Conservation (phyloP, 257 asterid genomes). For the Catharanthus roseus region DNA sequence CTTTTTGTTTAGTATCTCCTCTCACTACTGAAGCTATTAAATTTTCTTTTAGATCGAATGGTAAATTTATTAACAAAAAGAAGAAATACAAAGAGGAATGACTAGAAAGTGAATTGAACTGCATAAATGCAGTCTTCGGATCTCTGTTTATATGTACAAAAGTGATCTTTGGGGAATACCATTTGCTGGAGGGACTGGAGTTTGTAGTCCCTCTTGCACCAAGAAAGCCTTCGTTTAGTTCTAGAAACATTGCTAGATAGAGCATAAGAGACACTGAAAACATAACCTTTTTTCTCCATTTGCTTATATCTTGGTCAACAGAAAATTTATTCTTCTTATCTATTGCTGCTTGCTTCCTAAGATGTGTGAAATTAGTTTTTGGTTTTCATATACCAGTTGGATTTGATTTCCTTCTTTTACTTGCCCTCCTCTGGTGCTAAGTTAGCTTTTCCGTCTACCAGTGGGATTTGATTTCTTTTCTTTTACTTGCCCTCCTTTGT, state of each 20-base stretch:
- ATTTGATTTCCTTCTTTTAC: too few species aligned
- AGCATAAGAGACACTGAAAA: background rate
- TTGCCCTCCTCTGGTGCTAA: too few species aligned
- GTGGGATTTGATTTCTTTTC: background rate
- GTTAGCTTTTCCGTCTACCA: too few species aligned
- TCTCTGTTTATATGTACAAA: background rate
- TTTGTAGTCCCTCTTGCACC: background rate
- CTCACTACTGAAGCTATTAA: background rate
- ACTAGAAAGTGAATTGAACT: background rate
- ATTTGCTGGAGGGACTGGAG: background rate
- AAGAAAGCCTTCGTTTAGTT: background rate
- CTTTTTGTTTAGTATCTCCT: background rate
- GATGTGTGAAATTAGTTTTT: background rate
- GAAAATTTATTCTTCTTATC: background rate
- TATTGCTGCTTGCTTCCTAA: background rate
- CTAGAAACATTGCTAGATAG: background rate
- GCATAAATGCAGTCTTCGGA: background rate
- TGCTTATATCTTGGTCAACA: too few species aligned
- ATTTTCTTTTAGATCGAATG: background rate
- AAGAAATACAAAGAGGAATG: background rate
- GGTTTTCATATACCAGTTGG: background rate
- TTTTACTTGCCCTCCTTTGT: background rate
- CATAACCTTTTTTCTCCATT: too few species aligned
- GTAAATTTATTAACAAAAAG: background rate
- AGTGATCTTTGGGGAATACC: background rate